A percentile compares a stretch with the other conserved stretches of the same genome.
Evolutionary conservation across 768 basidiomycete species (phyloP).

Genomic region (Amylocystis lapponica): DNA sequence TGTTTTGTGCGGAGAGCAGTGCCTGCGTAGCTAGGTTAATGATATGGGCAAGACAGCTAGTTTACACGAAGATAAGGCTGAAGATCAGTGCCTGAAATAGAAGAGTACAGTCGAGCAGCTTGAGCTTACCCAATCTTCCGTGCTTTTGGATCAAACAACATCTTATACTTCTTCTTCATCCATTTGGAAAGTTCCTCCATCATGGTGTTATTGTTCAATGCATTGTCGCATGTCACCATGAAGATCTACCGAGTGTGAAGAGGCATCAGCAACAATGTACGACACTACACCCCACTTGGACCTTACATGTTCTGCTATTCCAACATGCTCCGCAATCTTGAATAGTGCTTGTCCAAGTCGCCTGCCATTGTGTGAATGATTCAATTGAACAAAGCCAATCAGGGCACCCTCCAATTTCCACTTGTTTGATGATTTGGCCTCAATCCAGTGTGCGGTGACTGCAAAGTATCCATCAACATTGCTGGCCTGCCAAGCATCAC

Average conservation of each 20-base stretch:
- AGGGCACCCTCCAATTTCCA: constrained; percentile 28
- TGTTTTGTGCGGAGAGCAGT: constrained; percentile 19
- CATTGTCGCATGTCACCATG: constrained; percentile 34
- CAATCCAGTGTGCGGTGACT: constrained; percentile 36
- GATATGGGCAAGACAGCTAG: constrained; percentile 28
- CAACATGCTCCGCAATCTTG: constrained; percentile 24
- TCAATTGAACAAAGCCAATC: constrained; percentile 30
- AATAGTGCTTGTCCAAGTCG: constrained; percentile 34
- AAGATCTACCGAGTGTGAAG: constrained; percentile 22
- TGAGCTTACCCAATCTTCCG: constrained; percentile 12
- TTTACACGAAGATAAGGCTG: not conserved
- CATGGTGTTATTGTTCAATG: constrained; percentile 33
- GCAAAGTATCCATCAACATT: constrained; percentile 36
- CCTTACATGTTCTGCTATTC: constrained; percentile 27
- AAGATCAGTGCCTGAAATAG: not conserved
- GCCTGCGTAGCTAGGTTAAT: constrained; percentile 30
- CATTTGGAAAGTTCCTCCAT: constrained; percentile 18
- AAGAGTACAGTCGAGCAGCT: not conserved
- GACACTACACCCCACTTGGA: too few relatives aligned
- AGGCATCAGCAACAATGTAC: constrained; percentile 4
- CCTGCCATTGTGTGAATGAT: constrained; percentile 30
- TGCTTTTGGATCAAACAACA: constrained; percentile 2
- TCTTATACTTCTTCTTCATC: constrained; percentile 3
- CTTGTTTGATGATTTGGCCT: constrained; percentile 17
- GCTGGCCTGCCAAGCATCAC: constrained; percentile 36